Conservation (phyloP, 2,329 filamentous ascomycete genomes). For the Sclerotinia spermophila region DNA sequence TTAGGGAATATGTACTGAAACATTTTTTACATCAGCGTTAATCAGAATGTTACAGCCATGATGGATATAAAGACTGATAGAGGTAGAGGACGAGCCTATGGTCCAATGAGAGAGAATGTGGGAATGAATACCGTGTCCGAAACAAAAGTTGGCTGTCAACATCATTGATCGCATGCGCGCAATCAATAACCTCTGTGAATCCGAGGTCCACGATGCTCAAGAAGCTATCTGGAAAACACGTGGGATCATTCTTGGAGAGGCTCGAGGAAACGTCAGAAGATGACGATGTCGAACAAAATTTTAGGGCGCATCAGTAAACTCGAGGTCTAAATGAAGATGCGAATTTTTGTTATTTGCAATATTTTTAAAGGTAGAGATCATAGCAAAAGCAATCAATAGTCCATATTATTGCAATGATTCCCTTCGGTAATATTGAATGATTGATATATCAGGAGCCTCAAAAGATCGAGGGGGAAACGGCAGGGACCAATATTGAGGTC, state of each 20-base stretch:
- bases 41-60: neutral
- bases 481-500: too few species aligned
- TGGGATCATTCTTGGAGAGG: neutral
- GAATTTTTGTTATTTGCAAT: neutral
- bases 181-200: neutral
- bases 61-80: too few species aligned
- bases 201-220: neutral
- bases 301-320: neutral
- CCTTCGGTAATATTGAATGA: too few species aligned
- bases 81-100: neutral
- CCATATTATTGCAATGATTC: neutral
- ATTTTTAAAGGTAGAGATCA: neutral
- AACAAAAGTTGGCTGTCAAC: neutral
- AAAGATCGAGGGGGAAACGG: neutral
- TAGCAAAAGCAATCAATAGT: neutral
- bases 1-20: neutral
- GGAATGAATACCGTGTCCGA: neutral
- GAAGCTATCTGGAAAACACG: neutral
- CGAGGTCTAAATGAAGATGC: neutral
- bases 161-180: neutral
- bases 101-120: neutral
- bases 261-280: neutral
- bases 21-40: neutral
- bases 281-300: neutral
- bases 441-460: neutral